Conservation (phyloP, 2,329 filamentous ascomycete genomes). For the Aspergillus ochraceoroseus region DNA sequence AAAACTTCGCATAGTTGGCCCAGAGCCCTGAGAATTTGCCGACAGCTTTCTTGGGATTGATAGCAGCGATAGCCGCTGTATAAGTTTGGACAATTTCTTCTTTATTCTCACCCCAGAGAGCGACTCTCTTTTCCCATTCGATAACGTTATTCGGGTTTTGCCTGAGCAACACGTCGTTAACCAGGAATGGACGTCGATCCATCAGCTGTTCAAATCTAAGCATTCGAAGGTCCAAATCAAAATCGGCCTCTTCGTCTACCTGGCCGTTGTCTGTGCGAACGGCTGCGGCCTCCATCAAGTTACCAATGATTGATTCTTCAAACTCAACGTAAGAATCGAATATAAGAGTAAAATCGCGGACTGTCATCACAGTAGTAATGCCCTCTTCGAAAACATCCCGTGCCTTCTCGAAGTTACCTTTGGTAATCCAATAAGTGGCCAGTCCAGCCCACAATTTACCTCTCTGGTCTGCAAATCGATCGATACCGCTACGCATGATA, state of each 20-base stretch:
- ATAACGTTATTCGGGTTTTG: conserved; percentile 95
- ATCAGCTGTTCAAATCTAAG: conserved; percentile 97
- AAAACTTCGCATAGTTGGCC: conserved; percentile 96
- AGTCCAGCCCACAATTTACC: conserved; percentile 93
- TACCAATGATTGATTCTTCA: conserved; percentile 89
- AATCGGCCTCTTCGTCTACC: conserved; percentile 77
- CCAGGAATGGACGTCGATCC: conserved; percentile 89
- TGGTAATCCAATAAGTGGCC: conserved; percentile 93
- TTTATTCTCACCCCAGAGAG: conserved; percentile 90
- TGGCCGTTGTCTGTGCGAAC: conserved; percentile 71
- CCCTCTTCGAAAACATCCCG: conserved; percentile 94
- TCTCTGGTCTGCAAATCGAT: conserved; percentile 84
- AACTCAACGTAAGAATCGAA: conserved; percentile 97
- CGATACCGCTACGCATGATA: conserved; percentile 88
- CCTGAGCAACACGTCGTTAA: conserved; percentile 90
- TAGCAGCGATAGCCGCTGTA: conserved; percentile 85
- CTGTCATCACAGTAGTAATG: conserved; percentile 96
- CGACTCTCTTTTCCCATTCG: conserved; percentile 97
- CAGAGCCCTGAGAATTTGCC: conserved; percentile 93
- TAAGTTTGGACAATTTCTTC: conserved; percentile 89
- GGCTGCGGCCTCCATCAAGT: conserved; percentile 83
- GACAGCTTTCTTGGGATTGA: conserved; percentile 88
- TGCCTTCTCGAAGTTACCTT: conserved; percentile 85
- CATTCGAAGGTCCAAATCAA: conserved; percentile 94
- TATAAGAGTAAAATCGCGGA: conserved; percentile 91